These are phyloP conservation scores for Dalbergia cochinchinensis DNA, from an alignment of 306 rosid species.

Conservation along the genomic window DNA sequence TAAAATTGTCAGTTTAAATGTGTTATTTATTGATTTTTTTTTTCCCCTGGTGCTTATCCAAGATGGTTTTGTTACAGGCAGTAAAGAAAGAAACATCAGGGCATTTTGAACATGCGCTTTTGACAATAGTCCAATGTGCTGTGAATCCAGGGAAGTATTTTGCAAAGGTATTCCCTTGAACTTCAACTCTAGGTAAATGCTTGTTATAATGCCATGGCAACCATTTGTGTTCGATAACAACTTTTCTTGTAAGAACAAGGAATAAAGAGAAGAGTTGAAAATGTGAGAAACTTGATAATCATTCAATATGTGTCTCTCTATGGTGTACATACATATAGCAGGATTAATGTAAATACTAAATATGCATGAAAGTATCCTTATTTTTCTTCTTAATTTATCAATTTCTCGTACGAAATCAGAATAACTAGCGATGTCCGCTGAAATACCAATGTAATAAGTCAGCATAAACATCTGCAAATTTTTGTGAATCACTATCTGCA, in stretches of 20 bases:
- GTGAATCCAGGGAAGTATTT: conserved; percentile 65
- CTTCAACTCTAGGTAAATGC: conserved; percentile 5
- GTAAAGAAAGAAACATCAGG: conserved; percentile 74
- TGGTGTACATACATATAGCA: neutral
- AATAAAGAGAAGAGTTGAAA: neutral
- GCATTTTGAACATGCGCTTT: conserved; percentile 60
- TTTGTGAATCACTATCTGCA: conserved; percentile 1
- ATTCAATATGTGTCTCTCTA: neutral
- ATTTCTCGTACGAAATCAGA: neutral
- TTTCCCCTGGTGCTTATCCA: conserved; percentile 34
- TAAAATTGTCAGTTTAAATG: neutral
- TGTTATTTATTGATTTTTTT: neutral
- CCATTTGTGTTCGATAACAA: neutral
- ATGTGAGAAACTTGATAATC: neutral
- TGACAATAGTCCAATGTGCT: conserved; percentile 64
- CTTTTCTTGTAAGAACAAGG: neutral
- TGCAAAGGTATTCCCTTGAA: conserved; percentile 64
- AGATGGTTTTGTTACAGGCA: conserved; percentile 51
- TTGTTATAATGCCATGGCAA: neutral
- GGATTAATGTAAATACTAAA: neutral
- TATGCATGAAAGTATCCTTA: neutral
- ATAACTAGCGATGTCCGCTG: neutral
- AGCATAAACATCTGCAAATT: neutral
- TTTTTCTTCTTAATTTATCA: conserved; percentile 2
- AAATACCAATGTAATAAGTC: neutral